A percentile compares a stretch with the other conserved stretches of the same genome.
These are phyloP conservation scores for Arthrinium phaeospermum DNA, from an alignment of 2,329 filamentous ascomycete species.

Conservation along the genomic window DNA sequence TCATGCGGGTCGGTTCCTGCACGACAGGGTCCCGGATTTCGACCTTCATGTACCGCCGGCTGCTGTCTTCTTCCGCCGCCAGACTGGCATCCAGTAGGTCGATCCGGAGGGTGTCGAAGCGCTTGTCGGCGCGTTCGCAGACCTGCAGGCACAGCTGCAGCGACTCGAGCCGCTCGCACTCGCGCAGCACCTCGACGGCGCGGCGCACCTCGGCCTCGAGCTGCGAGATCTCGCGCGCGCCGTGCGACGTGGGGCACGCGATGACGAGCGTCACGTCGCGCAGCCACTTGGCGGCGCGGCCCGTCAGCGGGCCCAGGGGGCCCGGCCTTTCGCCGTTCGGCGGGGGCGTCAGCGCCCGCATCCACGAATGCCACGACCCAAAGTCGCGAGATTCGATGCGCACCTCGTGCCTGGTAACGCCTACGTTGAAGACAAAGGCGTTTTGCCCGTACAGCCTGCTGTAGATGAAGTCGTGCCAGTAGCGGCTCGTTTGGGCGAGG, in stretches of 20 bases:
- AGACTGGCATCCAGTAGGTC: background rate
- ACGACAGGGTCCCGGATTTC: background rate
- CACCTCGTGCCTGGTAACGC: background rate
- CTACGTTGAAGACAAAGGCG: conserved; percentile 14
- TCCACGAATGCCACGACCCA: background rate
- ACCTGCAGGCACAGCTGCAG: conserved; percentile 12
- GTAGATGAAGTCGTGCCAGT: conserved; percentile 4
- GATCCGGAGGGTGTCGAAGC: background rate
- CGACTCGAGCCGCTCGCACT: background rate
- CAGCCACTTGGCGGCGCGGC: background rate
- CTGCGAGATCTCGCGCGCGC: background rate
- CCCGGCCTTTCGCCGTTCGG: background rate
- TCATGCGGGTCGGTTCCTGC: background rate
- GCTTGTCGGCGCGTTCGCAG: background rate
- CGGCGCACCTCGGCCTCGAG: background rate
- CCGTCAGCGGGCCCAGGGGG: conserved; percentile 4
- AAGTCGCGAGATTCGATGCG: background rate
- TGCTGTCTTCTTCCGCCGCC: background rate
- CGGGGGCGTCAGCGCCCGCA: background rate
- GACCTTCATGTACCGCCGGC: background rate
- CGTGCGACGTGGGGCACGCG: conserved; percentile 8
- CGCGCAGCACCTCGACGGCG: background rate
- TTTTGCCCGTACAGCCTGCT: conserved; percentile 5
- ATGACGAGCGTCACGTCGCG: background rate
- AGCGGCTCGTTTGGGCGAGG: conserved; percentile 7